phyloP scores from a whole-genome alignment of 805 yeast genomes.

The Suhomyces vadensis region DNA sequence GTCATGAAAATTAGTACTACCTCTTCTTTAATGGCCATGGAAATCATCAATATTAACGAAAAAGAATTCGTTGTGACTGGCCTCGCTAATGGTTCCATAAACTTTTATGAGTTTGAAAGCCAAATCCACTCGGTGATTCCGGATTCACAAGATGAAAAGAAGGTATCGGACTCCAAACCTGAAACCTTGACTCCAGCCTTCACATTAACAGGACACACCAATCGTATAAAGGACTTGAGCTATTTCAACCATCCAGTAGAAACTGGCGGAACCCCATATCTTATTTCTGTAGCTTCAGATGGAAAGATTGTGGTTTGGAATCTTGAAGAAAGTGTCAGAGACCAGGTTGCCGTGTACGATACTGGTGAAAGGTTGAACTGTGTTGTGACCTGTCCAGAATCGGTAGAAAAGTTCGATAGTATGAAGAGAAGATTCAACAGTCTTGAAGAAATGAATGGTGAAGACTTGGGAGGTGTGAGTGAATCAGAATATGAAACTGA shows the following conservation, averaged over 20 bases:
- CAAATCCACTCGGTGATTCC: conserved; percentile 14
- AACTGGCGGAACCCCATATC: conserved; percentile 40
- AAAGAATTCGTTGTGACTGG: conserved; percentile 66
- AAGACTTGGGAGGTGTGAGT: conserved; percentile 35
- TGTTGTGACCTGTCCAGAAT: conserved; percentile 72
- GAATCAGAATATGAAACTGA: conserved; percentile 79
- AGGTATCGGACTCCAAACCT: conserved; percentile 25
- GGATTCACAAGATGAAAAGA: conserved; percentile 21
- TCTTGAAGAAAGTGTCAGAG: conserved; percentile 48
- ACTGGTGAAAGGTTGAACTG: conserved; percentile 92
- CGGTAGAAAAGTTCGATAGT: conserved; percentile 68
- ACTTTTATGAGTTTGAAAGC: conserved; percentile 49
- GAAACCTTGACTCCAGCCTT: conserved; percentile 49
- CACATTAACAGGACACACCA: conserved; percentile 75
- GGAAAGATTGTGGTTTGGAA: conserved; percentile 95
- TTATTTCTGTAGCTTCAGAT: conserved; percentile 87
- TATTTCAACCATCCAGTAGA: conserved; percentile 44
- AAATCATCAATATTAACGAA: conserved; percentile 46
- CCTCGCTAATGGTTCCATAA: conserved; percentile 67
- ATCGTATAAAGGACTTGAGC: conserved; percentile 78
- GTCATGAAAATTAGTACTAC: conserved; percentile 52
- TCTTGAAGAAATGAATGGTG: conserved; percentile 23
- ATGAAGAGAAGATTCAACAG: conserved; percentile 59
- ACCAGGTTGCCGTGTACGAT: conserved; percentile 87
- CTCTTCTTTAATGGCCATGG: conserved; percentile 68